A percentile compares a stretch with the other conserved stretches of the same genome.
Conservation (phyloP, 345 rosid species). For the Populus euphratica region DNA sequence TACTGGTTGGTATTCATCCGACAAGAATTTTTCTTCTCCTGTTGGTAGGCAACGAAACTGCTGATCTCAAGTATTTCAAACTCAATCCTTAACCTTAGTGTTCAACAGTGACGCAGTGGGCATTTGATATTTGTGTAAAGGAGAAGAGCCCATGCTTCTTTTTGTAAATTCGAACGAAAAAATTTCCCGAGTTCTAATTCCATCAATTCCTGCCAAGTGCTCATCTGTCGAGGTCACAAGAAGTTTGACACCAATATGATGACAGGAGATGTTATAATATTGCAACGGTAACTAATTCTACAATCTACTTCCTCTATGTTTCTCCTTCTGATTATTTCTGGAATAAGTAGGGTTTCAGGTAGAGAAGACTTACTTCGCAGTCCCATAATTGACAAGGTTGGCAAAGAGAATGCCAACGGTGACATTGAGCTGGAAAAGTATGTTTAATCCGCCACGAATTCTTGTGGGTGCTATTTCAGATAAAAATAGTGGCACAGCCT, state of each 20-base stretch:
- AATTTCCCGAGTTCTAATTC: not conserved
- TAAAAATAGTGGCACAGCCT: slow-evolving; percentile 91
- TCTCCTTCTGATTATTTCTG: not conserved
- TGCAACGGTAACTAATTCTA: not conserved
- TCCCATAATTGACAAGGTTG: slow-evolving; percentile 84
- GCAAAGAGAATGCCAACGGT: slow-evolving; percentile 95
- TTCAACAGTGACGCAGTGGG: not conserved
- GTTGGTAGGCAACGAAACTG: not conserved
- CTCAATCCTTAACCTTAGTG: not conserved
- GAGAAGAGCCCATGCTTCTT: not conserved
- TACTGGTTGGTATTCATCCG: not conserved
- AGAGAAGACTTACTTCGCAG: slow-evolving; percentile 58
- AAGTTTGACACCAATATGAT: not conserved
- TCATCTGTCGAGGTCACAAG: not conserved
- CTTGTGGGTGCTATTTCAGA: slow-evolving; percentile 96
- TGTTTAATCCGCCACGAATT: slow-evolving; percentile 89
- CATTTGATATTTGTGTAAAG: not conserved
- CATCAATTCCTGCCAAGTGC: not conserved
- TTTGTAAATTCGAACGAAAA: not conserved
- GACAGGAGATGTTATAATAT: not conserved
- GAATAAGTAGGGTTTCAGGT: not conserved
- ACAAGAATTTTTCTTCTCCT: not conserved
- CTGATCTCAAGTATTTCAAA: not conserved
- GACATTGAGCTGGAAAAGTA: slow-evolving; percentile 87
- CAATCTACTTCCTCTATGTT: not conserved